These are phyloP conservation scores for Globisporangium mamillatum DNA, from an alignment of 352 stramenopile species.

Conservation along the genomic window DNA sequence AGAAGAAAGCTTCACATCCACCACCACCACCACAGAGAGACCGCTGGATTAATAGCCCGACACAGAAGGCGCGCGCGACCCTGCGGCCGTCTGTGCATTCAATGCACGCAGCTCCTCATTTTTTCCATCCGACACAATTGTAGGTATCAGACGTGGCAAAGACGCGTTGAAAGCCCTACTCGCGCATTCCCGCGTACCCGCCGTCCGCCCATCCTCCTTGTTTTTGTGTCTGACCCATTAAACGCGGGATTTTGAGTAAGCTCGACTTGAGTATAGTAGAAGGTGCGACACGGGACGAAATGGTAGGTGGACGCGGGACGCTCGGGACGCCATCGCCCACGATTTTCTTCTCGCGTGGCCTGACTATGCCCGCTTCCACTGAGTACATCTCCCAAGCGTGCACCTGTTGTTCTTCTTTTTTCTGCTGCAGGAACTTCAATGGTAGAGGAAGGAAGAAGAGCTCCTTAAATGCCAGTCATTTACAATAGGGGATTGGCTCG, in stretches of 20 bases:
- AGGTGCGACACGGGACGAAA: not conserved
- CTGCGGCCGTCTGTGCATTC: constrained; percentile 1
- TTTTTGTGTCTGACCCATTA: not conserved
- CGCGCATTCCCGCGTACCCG: constrained; percentile 6
- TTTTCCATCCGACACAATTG: not conserved
- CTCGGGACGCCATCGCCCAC: not conserved
- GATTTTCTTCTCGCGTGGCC: not conserved
- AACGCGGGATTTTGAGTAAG: not conserved
- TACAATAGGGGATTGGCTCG: too few relatives aligned
- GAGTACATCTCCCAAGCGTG: not conserved
- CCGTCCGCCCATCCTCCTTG: not conserved
- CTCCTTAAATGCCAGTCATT: not conserved
- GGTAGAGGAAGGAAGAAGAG: too few relatives aligned
- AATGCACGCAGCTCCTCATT: constrained; percentile 2
- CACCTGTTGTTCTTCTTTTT: constrained; percentile 4
- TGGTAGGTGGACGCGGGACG: not conserved
- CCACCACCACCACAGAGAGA: not conserved
- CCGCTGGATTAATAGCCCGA: not conserved
- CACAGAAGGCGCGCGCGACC: not conserved
- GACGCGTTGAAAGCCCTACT: not conserved
- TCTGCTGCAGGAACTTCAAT: constrained; percentile 8
- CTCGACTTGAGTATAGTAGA: not conserved
- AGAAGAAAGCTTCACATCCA: not conserved
- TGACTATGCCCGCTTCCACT: not conserved
- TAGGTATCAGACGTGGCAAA: constrained; percentile 6